phyloP scores from a whole-genome alignment of 169 alveolate species.

The Cytauxzoon felis region DNA sequence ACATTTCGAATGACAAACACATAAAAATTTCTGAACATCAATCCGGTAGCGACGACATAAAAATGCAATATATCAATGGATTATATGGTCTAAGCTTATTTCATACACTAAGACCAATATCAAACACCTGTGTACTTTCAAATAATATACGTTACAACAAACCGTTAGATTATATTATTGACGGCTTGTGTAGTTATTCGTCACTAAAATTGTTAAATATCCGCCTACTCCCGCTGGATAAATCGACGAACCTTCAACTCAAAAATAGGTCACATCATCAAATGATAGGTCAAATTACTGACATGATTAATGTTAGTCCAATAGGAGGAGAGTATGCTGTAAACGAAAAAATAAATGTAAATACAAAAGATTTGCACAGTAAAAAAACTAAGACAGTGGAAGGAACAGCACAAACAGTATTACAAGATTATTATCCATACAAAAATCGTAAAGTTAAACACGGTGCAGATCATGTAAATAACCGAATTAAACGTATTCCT shows the following conservation, averaged over 20 bases:
- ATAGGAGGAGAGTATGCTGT: not conserved
- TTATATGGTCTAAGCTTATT: conserved; percentile 10
- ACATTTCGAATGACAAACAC: conserved; percentile 29
- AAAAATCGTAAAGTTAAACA: not conserved
- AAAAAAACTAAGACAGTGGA: not conserved
- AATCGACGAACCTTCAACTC: not conserved
- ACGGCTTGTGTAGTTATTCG: conserved; percentile 28
- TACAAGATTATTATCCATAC: conserved; percentile 8
- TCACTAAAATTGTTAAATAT: conserved; percentile 12
- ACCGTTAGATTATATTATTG: conserved; percentile 7
- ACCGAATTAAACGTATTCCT: not conserved
- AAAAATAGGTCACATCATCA: not conserved
- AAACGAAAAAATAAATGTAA: conserved; percentile 1
- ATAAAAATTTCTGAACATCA: conserved; percentile 13
- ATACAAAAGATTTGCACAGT: not conserved
- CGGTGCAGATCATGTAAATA: not conserved
- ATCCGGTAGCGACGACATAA: conserved; percentile 26
- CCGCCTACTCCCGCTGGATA: conserved; percentile 3
- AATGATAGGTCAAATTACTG: conserved; percentile 26
- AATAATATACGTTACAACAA: not conserved
- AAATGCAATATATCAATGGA: not conserved
- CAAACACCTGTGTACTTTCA: conserved; percentile 15
- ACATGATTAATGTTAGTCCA: conserved; percentile 4
- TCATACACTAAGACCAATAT: conserved; percentile 17
- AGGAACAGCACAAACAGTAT: not conserved